phyloP scores from a whole-genome alignment of 495 filamentous ascomycete genomes.

The Annulohypoxylon maeteangense region DNA sequence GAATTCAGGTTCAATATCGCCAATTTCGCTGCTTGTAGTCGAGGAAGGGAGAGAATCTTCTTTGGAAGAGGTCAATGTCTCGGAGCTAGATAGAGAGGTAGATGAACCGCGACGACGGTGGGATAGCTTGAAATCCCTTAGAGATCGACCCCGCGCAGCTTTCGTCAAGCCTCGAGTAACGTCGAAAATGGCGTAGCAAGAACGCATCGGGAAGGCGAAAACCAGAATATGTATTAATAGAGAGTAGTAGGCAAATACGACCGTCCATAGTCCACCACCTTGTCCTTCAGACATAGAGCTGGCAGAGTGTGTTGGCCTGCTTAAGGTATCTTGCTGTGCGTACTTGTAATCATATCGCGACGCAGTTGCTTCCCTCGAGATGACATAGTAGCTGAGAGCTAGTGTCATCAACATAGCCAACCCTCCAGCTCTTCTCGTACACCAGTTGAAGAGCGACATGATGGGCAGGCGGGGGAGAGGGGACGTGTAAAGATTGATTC shows the following conservation, averaged over 20 bases:
- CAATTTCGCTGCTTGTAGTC: slow-evolving; percentile 59
- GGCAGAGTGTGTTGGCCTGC: slow-evolving; percentile 50
- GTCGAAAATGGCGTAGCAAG: slow-evolving; percentile 63
- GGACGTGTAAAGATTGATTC: slow-evolving; percentile 37
- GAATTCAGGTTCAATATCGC: slow-evolving; percentile 56
- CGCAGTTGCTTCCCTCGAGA: slow-evolving; percentile 55
- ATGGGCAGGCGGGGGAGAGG: slow-evolving; percentile 1
- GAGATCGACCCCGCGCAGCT: slow-evolving; percentile 51
- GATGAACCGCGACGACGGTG: slow-evolving; percentile 61
- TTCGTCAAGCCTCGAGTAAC: slow-evolving; percentile 55
- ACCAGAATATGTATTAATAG: slow-evolving; percentile 64
- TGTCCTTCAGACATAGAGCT: slow-evolving; percentile 20
- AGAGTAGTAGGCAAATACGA: slow-evolving; percentile 63
- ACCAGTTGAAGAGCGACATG: slow-evolving; percentile 63
- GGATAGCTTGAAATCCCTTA: slow-evolving; percentile 55
- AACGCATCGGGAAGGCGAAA: slow-evolving; percentile 63
- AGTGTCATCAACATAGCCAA: slow-evolving; percentile 59
- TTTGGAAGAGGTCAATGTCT: slow-evolving; percentile 60
- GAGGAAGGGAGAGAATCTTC: slow-evolving; percentile 52
- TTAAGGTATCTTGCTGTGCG: slow-evolving; percentile 56
- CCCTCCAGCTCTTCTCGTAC: slow-evolving; percentile 59
- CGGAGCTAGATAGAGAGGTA: slow-evolving; percentile 61
- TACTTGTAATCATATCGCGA: slow-evolving; percentile 59
- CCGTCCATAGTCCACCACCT: slow-evolving; percentile 52
- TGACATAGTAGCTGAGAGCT: slow-evolving; percentile 58